These are phyloP conservation scores for Suillus decipiens DNA, from an alignment of 768 basidiomycete species.

Conservation along the genomic window DNA sequence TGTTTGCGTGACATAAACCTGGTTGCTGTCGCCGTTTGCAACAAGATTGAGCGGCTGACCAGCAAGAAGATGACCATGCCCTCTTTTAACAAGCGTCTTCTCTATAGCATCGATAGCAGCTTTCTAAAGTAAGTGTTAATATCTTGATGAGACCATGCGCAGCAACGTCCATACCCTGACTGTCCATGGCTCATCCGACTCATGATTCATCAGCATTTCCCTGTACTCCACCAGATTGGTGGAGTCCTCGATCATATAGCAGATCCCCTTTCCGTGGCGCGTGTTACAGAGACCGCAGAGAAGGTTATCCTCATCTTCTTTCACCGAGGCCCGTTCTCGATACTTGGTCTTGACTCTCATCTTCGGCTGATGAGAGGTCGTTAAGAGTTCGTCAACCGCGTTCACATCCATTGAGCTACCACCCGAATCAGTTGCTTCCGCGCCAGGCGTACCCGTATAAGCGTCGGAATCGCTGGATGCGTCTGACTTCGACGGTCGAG, in stretches of 20 bases:
- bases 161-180: slow-evolving; percentile 48
- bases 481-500: slow-evolving; percentile 30
- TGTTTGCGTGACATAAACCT: background rate
- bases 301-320: slow-evolving; percentile 16
- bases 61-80: slow-evolving; percentile 54
- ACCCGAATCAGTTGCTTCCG: slow-evolving; percentile 27
- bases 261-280: slow-evolving; percentile 50
- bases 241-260: slow-evolving; percentile 65
- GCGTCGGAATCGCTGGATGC: slow-evolving; percentile 43
- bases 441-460: slow-evolving; percentile 30
- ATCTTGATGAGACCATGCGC: slow-evolving; percentile 14
- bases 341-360: slow-evolving; percentile 13
- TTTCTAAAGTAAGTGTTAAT: slow-evolving; percentile 39
- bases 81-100: slow-evolving; percentile 55
- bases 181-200: slow-evolving; percentile 68
- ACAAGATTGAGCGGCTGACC: slow-evolving; percentile 67
- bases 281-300: slow-evolving; percentile 65
- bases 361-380: background rate
- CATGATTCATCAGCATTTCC: slow-evolving; percentile 60
- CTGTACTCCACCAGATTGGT: slow-evolving; percentile 72
- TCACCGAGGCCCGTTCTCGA: slow-evolving; percentile 7
- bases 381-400: slow-evolving; percentile 6
- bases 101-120: slow-evolving; percentile 75
- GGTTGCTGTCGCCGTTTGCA: slow-evolving; percentile 27
- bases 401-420: slow-evolving; percentile 25